phyloP scores from a whole-genome alignment of 2,329 filamentous ascomycete genomes.

The Cladosporium sp. region DNA sequence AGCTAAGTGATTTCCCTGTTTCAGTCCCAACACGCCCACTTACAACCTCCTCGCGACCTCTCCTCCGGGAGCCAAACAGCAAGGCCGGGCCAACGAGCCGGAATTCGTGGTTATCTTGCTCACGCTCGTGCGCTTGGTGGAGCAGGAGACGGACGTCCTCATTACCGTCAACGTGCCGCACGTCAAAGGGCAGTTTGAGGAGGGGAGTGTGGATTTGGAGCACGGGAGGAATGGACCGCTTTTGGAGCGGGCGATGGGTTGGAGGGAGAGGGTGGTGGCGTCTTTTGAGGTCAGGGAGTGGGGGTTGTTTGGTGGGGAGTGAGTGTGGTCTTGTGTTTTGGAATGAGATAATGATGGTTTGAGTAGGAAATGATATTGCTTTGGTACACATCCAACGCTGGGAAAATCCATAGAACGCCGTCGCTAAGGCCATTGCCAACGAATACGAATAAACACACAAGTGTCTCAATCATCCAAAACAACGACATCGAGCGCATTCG shows the following conservation, averaged over 20 bases:
- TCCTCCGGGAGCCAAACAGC: slow-evolving; percentile 34
- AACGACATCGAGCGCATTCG: slow-evolving; percentile 19
- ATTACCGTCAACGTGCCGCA: slow-evolving; percentile 87
- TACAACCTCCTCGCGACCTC: slow-evolving; percentile 66
- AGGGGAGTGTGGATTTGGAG: slow-evolving; percentile 66
- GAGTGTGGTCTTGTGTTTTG: not conserved
- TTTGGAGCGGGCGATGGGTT: slow-evolving; percentile 57
- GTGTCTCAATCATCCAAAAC: slow-evolving; percentile 19
- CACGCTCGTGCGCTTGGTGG: slow-evolving; percentile 70
- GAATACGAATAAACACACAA: not conserved
- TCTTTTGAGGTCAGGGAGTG: slow-evolving; percentile 78
- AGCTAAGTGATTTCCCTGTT: no score
- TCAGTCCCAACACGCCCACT: slow-evolving; percentile 52
- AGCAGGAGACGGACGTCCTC: slow-evolving; percentile 73
- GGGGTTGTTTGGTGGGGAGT: slow-evolving; percentile 57
- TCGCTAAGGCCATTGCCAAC: not conserved
- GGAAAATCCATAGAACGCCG: not conserved
- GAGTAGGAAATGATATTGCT: not conserved
- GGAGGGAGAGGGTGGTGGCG: slow-evolving; percentile 68
- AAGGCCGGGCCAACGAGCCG: slow-evolving; percentile 43
- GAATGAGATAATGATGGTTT: no score
- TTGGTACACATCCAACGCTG: not conserved
- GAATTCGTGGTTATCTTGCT: slow-evolving; percentile 66
- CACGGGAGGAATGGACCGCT: slow-evolving; percentile 62
- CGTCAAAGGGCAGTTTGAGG: slow-evolving; percentile 67